phyloP scores from a whole-genome alignment of 176 grass and related monocot species.

The Aegilops speltoides region DNA sequence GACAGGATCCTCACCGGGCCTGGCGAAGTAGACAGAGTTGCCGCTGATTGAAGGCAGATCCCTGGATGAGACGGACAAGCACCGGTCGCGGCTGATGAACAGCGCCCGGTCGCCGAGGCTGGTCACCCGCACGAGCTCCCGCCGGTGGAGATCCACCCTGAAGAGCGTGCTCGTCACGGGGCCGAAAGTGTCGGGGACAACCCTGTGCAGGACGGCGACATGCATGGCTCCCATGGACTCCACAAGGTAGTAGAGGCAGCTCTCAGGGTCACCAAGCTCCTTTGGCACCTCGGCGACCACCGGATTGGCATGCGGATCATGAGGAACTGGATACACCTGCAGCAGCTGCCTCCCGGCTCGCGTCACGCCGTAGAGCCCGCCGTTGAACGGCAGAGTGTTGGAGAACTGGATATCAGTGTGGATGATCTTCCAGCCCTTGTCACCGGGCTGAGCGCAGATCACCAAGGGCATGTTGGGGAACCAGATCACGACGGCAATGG shows the following conservation, averaged over 20 bases:
- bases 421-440: not conserved
- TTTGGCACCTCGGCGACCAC: constrained; percentile 2
- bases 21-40: not conserved
- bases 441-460: not conserved
- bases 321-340: not conserved
- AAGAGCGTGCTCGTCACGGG: not conserved
- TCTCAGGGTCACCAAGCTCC: not conserved
- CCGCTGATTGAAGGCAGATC: not conserved
- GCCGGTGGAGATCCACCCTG: not conserved
- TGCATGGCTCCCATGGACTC: constrained; percentile 11
- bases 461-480: not conserved
- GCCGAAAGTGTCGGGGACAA: too few relatives aligned
- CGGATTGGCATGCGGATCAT: not conserved
- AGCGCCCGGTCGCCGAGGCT: not conserved
- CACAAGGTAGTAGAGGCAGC: constrained; percentile 12
- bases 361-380: constrained; percentile 7
- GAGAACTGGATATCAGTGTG: not conserved
- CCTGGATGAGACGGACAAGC: not conserved
- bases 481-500: constrained; percentile 18
- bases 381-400: constrained; percentile 14
- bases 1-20: not conserved
- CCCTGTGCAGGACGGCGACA: not conserved
- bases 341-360: constrained; percentile 1
- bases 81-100: not conserved
- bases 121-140: not conserved